A percentile compares a stretch with the other conserved stretches of the same genome.
Conservation (phyloP, 192 early-diverging fungal species). For the Coemansia sp. region DNA sequence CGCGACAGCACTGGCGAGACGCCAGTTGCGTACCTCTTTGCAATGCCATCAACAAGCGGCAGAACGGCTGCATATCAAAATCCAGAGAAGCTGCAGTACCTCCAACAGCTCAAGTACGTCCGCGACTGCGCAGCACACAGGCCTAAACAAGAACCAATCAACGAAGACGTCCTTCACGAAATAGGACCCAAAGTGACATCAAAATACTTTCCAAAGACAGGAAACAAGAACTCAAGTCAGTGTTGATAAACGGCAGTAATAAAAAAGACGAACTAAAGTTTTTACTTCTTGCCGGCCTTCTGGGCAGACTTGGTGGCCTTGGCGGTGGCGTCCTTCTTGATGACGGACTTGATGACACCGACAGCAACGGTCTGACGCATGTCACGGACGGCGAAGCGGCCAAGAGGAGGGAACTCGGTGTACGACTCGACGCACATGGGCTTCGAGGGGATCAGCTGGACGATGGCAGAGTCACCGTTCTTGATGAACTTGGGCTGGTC, state of each 20-base stretch:
- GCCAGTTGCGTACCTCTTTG: constrained; percentile 51
- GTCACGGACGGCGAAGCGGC: constrained; percentile 97
- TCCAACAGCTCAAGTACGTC: constrained; percentile 45
- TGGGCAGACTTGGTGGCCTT: constrained; percentile 78
- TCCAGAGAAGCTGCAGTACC: constrained; percentile 60
- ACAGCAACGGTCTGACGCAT: constrained; percentile 97
- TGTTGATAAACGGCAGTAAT: not conserved
- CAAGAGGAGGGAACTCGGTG: constrained; percentile 90
- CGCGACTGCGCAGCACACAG: constrained; percentile 25
- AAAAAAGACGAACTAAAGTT: not conserved
- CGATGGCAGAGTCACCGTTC: constrained; percentile 92
- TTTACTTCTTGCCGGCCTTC: constrained; percentile 82
- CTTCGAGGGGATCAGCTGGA: constrained; percentile 94
- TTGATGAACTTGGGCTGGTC: constrained; percentile 95
- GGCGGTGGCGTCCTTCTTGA: constrained; percentile 72
- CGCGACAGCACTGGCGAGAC: not conserved
- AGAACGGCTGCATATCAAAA: constrained; percentile 62
- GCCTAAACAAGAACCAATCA: not conserved
- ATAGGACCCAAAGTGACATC: constrained; percentile 16
- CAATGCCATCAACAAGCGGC: constrained; percentile 74
- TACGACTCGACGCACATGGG: constrained; percentile 95
- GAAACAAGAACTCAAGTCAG: not conserved
- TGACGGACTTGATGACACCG: constrained; percentile 93
- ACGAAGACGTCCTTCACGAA: constrained; percentile 9
- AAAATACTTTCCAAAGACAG: constrained; percentile 28